phyloP scores from a whole-genome alignment of 2,329 filamentous ascomycete species.

The Berkeleyomyces rouxiae region DNA sequence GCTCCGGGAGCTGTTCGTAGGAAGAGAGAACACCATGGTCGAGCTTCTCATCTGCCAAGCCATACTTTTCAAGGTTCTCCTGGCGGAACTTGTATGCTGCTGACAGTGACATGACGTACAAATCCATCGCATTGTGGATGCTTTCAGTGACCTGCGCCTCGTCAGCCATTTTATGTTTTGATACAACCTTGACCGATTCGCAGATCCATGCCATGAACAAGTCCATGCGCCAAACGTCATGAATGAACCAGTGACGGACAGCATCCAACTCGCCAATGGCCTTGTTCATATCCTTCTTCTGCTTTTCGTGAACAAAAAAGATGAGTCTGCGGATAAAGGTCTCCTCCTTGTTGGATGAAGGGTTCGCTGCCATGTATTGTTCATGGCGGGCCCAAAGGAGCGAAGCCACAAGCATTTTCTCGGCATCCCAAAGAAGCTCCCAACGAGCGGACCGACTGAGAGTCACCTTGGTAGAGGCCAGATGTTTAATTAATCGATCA shows the following conservation, averaged over 20 bases:
- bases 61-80: conserved; percentile 53
- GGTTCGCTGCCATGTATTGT: conserved; percentile 41
- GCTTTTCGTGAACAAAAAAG: conserved; percentile 56
- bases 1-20: conserved; percentile 55
- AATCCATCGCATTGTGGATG: conserved; percentile 49
- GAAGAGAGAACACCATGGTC: conserved; percentile 45
- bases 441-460: conserved; percentile 56
- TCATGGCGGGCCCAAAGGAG: conserved; percentile 73
- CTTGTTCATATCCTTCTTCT: conserved; percentile 50
- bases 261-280: conserved; percentile 57
- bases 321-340: conserved; percentile 42
- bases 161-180: conserved; percentile 43
- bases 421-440: conserved; percentile 73
- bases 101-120: conserved; percentile 41
- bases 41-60: conserved; percentile 50
- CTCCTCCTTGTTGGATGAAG: conserved; percentile 35
- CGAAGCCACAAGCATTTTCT: conserved; percentile 69
- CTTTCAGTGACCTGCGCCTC: conserved; percentile 36
- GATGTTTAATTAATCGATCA: conserved; percentile 54
- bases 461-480: conserved; percentile 47
- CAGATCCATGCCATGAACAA: conserved; percentile 65
- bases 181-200: conserved; percentile 57
- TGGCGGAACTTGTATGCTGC: conserved; percentile 54
- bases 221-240: conserved; percentile 56
- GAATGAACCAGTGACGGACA: conserved; percentile 74